Evolutionary conservation across 1,284 basidiomycete genomes (phyloP).

Genomic region (Pascua sp.): DNA sequence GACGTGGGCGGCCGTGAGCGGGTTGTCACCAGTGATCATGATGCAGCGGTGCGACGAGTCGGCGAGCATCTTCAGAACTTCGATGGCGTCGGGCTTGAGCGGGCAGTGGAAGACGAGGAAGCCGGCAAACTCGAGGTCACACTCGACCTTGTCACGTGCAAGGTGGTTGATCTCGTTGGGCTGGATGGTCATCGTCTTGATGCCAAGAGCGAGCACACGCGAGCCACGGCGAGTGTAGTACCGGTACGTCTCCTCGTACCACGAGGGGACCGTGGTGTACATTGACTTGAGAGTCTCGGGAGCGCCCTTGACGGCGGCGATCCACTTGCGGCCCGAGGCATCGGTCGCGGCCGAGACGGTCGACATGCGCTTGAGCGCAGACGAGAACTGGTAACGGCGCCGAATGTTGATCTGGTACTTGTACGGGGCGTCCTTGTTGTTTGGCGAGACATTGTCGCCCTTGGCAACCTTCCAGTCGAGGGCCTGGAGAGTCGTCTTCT

Average conservation of each 20-base stretch:
- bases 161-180: constrained; percentile 79
- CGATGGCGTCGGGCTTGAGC: constrained; percentile 85
- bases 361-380: constrained; percentile 91
- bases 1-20: constrained; percentile 88
- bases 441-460: constrained; percentile 68
- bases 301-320: constrained; percentile 80
- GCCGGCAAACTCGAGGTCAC: constrained; percentile 71
- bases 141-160: constrained; percentile 73
- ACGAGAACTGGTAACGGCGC: constrained; percentile 92
- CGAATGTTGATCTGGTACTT: constrained; percentile 67
- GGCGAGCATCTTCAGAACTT: constrained; percentile 82
- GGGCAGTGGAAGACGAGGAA: constrained; percentile 97
- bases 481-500: constrained; percentile 90
- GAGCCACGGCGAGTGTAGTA: constrained; percentile 86
- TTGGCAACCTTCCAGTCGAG: constrained; percentile 83
- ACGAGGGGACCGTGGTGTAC: constrained; percentile 66
- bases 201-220: constrained; percentile 82
- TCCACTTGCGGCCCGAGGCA: constrained; percentile 37
- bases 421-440: constrained; percentile 57
- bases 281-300: constrained; percentile 89
- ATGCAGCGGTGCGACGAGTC: constrained; percentile 95
- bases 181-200: constrained; percentile 72
- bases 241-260: constrained; percentile 90
- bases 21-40: constrained; percentile 98
- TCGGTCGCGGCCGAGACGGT: constrained; percentile 69